Percentiles rank a stretch among this genome's conserved stretches.
phyloP scores from a whole-genome alignment of 129 eudicot species.

The Flaveria brownii region DNA sequence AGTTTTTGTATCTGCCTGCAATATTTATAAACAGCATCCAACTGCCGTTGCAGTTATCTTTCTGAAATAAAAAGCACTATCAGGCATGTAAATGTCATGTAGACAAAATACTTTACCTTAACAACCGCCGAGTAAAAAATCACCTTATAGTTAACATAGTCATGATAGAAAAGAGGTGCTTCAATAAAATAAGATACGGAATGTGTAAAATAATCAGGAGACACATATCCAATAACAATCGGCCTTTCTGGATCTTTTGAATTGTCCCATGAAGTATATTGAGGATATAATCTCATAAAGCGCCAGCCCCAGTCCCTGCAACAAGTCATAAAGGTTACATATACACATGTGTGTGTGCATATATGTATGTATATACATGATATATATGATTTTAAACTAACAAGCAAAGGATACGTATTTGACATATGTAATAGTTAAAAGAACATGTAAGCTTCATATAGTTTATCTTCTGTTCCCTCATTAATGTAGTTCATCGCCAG shows the following conservation, averaged over 20 bases:
- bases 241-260: conserved; percentile 86
- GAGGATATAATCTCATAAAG: conserved; percentile 76
- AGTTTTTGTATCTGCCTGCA: conserved; percentile 98
- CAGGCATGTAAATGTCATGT: not conserved
- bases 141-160: conserved; percentile 71
- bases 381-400: too few species aligned
- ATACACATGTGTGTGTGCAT: not conserved
- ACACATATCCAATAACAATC: conserved; percentile 87
- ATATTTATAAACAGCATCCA: conserved; percentile 21
- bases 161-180: conserved; percentile 83
- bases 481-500: conserved; percentile 97
- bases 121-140: conserved; percentile 96
- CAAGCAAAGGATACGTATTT: too few species aligned
- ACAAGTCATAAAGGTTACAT: conserved; percentile 9
- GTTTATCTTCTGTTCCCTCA: conserved; percentile 82
- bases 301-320: conserved; percentile 97
- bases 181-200: conserved; percentile 96
- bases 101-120: conserved; percentile 53
- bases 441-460: conserved; percentile 93
- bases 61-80: not conserved
- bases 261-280: conserved; percentile 84
- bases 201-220: conserved; percentile 98
- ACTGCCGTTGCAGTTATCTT: conserved; percentile 6
- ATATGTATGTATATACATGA: not conserved
- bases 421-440: conserved; percentile 4